Evolutionary conservation across 306 rosid genomes (phyloP), one percentile per base, ranked within the genome.

Genomic region (Quercus cerris): DNA sequence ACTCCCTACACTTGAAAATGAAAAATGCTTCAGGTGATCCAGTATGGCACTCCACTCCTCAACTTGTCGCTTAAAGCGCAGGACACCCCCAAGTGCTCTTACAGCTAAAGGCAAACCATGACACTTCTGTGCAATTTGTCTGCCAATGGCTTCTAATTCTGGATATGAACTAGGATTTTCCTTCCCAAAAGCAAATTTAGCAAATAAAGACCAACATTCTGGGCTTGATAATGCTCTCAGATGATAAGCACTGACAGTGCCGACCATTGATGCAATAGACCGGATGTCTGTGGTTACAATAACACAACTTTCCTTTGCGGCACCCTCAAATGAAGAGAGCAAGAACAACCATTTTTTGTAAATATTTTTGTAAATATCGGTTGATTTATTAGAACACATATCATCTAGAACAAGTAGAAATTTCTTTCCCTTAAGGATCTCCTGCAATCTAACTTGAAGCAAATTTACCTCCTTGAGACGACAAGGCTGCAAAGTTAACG

Each of bases 91-190:
- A 11, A 81, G 76, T 59, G 84, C 51, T 25, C 76, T 70, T 1
- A 11, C 67, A 23, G 84, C 84, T 52, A 76, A 75, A 2, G 84
- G 84, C 54, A 81, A 27, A 6, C 81, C 74, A 1, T 70, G 35
- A 58, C 84, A 80, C 51, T 73, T 74, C 23, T 55, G 13, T 2
- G 35, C 79, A 31, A 80, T 74, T 56, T 74, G 46, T 41, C 9
- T 64, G 10, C 84, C 84, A 4, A 70, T 76, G 58, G 15, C 62
- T 31, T 71, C 58, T 9, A 76, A 76, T 10, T 30, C 28, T 44
- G 35, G 74, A 33, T 35, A 3, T 18, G 27, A 13, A 49, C 19
- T 11, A 17, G 61, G 22, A 12, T 10, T 23, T 1, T 7, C 52
- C 4, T 13, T 15, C 10, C 12, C 4, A 52, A 82, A 74, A 1